A percentile compares a stretch with the other conserved stretches of the same genome.
These are phyloP conservation scores for Bipolaris gigantea DNA, from an alignment of 2,329 filamentous ascomycete species.

Conservation along the genomic window DNA sequence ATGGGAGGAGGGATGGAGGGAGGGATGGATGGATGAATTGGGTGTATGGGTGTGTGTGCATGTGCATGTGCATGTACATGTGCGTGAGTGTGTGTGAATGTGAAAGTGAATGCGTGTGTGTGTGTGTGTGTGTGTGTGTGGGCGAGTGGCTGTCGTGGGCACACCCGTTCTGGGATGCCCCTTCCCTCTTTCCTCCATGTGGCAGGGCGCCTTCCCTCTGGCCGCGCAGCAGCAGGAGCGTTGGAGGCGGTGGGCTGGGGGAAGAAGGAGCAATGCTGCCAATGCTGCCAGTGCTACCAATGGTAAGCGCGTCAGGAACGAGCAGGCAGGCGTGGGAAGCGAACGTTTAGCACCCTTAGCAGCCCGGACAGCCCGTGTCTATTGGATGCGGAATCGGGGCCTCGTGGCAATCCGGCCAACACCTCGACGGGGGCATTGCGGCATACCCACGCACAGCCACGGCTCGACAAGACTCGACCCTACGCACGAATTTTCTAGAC, in stretches of 20 bases:
- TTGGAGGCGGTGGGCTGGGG: not conserved
- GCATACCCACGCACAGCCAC: conserved; percentile 5
- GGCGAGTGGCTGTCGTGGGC: too few species aligned
- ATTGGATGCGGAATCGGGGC: conserved; percentile 17
- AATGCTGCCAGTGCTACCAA: not conserved
- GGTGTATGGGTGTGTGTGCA: not conserved
- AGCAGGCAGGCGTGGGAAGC: conserved; percentile 16
- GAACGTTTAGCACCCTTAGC: conserved; percentile 14
- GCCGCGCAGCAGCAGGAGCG: not conserved
- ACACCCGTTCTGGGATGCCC: not conserved
- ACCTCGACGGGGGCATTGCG: conserved; percentile 8
- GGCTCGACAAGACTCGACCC: conserved; percentile 3
- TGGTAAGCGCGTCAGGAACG: conserved; percentile 17
- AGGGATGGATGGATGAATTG: too few species aligned
- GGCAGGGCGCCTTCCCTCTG: not conserved
- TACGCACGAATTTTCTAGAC: conserved; percentile 14
- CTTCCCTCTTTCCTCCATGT: not conserved
- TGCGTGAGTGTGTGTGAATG: too few species aligned
- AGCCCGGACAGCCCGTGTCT: not conserved
- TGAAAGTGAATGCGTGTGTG: too few species aligned
- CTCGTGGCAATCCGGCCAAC: conserved; percentile 18
- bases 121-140: too few species aligned
- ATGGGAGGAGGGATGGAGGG: too few species aligned
- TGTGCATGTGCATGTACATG: too few species aligned
- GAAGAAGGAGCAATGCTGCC: not conserved